Percentiles rank a stretch among this genome's conserved stretches.
These are phyloP conservation scores for Globomyces pollinis-pini DNA, from an alignment of 192 early-diverging fungal species.

Conservation along the genomic window DNA sequence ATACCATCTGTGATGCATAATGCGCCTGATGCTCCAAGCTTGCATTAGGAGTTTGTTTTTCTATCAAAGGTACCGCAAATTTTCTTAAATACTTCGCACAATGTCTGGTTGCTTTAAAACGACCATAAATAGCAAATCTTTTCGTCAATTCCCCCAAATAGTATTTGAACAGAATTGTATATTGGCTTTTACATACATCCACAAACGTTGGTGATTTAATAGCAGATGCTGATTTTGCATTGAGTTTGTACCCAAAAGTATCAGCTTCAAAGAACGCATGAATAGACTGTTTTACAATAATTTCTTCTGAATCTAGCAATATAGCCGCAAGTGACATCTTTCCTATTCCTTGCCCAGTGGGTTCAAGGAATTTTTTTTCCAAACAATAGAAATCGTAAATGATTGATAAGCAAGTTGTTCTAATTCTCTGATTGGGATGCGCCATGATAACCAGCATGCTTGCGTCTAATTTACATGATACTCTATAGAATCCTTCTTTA, in stretches of 20 bases:
- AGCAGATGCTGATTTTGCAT: constrained; percentile 20
- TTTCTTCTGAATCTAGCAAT: constrained; percentile 17
- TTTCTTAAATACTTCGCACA: constrained; percentile 35
- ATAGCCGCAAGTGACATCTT: constrained; percentile 35
- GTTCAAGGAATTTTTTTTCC: constrained; percentile 18
- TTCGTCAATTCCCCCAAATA: constrained; percentile 37
- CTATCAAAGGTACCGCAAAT: constrained; percentile 31
- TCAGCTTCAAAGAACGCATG: constrained; percentile 39
- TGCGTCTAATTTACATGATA: constrained; percentile 45
- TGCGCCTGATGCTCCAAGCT: constrained; percentile 24
- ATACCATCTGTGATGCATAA: constrained; percentile 24
- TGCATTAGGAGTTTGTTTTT: constrained; percentile 13
- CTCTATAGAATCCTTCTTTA: constrained; percentile 23
- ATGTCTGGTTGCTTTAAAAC: constrained; percentile 36
- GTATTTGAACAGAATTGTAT: constrained; percentile 28
- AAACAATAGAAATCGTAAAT: constrained; percentile 36
- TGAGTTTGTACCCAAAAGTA: constrained; percentile 23
- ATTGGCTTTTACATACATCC: constrained; percentile 30
- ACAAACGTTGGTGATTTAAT: constrained; percentile 24
- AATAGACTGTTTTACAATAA: constrained; percentile 29
- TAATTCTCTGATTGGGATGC: constrained; percentile 33
- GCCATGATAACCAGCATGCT: constrained; percentile 33
- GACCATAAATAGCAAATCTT: constrained; percentile 29
- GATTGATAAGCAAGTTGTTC: constrained; percentile 26
- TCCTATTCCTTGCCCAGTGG: constrained; percentile 11